phyloP scores from a whole-genome alignment of 2,329 filamentous ascomycete species.

The Phyllosticta citrichinensis region DNA sequence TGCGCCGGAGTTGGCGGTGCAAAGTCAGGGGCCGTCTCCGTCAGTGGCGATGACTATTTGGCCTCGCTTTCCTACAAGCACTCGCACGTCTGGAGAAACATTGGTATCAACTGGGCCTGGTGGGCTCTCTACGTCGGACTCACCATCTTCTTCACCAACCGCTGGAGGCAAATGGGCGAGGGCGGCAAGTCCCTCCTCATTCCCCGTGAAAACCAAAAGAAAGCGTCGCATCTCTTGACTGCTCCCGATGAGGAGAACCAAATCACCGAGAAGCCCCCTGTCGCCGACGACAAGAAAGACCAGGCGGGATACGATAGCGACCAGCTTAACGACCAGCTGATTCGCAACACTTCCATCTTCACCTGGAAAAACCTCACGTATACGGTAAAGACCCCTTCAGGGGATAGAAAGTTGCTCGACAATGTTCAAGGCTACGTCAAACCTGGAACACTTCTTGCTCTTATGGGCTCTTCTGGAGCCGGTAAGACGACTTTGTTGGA shows the following conservation, averaged over 20 bases:
- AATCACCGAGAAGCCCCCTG: conserved; percentile 3
- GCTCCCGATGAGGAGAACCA: conserved; percentile 43
- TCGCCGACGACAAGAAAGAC: not conserved
- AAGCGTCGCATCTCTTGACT: conserved; percentile 15
- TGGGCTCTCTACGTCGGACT: conserved; percentile 50
- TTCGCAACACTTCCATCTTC: conserved; percentile 58
- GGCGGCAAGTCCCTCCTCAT: conserved; percentile 48
- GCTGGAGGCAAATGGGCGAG: conserved; percentile 46
- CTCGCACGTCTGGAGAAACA: conserved; percentile 19
- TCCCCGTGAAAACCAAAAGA: conserved; percentile 42
- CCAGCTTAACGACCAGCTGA: conserved; percentile 33
- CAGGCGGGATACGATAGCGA: not conserved
- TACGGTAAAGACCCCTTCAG: conserved; percentile 13
- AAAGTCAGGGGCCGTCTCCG: conserved; percentile 34
- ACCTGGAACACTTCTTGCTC: conserved; percentile 10
- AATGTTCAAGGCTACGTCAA: conserved; percentile 13
- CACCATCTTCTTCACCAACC: conserved; percentile 48
- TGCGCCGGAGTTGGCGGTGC: conserved; percentile 53
- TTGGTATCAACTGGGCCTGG: conserved; percentile 44
- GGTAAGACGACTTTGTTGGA: conserved; percentile 8
- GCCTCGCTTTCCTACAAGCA: conserved; percentile 35
- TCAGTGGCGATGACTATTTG: conserved; percentile 52
- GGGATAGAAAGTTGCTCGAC: conserved; percentile 9
- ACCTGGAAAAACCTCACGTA: conserved; percentile 42
- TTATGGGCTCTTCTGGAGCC: conserved; percentile 11